phyloP scores from a whole-genome alignment of 2,329 filamentous ascomycete genomes.

The Paracorniculantispora psalliotae region DNA sequence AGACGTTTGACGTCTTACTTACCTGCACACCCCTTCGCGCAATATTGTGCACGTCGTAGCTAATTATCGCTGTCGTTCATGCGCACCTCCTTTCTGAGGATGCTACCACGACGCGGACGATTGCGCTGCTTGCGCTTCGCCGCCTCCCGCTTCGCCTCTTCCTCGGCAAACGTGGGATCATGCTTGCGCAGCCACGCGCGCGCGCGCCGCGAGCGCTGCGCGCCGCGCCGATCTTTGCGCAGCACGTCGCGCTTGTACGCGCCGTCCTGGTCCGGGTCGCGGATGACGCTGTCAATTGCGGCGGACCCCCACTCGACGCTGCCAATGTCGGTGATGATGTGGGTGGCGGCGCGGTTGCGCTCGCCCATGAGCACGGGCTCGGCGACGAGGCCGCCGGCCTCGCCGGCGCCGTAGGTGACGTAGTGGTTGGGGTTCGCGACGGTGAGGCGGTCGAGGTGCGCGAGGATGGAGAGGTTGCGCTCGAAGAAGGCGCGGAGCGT shows the following conservation, averaged over 20 bases:
- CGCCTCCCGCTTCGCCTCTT: neutral
- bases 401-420: neutral
- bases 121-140: neutral
- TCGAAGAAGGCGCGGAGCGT: conserved; percentile 16
- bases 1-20: too few relatives aligned
- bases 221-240: neutral
- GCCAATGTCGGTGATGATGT: neutral
- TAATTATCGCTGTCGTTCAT: neutral
- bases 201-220: neutral
- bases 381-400: neutral
- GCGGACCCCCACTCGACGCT: neutral
- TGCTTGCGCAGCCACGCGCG: neutral
- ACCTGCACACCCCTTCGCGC: too few relatives aligned
- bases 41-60: too few relatives aligned
- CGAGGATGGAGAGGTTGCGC: conserved; percentile 19
- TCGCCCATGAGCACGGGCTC: neutral
- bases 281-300: neutral
- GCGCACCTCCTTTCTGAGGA: neutral
- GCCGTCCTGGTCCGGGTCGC: neutral
- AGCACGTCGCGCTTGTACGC: neutral
- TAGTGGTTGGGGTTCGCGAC: conserved; percentile 1
- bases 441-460: conserved; percentile 16
- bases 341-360: neutral
- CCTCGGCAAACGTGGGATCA: neutral
- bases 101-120: neutral